Evolutionary conservation across 1,139 yeast species (phyloP).

Genomic region (Scheffersomyces stambukii): DNA sequence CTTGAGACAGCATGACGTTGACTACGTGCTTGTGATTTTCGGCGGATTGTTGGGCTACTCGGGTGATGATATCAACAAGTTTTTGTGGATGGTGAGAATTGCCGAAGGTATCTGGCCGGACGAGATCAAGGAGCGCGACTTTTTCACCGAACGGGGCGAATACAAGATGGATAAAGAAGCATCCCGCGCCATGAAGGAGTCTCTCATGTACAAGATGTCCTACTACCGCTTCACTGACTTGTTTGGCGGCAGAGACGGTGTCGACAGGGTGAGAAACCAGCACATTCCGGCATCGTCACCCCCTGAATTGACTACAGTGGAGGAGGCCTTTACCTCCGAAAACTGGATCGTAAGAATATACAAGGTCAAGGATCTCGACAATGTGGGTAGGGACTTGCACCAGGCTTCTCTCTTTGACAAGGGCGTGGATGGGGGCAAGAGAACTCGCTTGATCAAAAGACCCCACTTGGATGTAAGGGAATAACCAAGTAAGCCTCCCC

Average conservation of each 20-base stretch:
- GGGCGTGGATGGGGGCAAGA: slow-evolving; percentile 23
- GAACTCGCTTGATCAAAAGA: slow-evolving; percentile 47
- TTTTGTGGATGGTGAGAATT: slow-evolving; percentile 98
- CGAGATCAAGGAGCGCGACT: slow-evolving; percentile 81
- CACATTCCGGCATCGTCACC: slow-evolving; percentile 52
- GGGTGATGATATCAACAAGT: slow-evolving; percentile 96
- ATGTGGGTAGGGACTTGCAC: slow-evolving; percentile 71
- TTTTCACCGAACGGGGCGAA: slow-evolving; percentile 81
- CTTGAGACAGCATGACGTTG: slow-evolving; percentile 88
- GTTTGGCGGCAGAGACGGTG: slow-evolving; percentile 62
- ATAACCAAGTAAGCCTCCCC: too few species aligned
- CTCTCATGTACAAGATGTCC: slow-evolving; percentile 93
- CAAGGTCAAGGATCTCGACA: slow-evolving; percentile 87
- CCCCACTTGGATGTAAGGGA: slow-evolving; percentile 52
- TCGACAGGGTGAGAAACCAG: slow-evolving; percentile 89
- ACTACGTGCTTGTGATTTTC: slow-evolving; percentile 86
- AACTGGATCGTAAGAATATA: slow-evolving; percentile 96
- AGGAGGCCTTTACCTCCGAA: slow-evolving; percentile 92
- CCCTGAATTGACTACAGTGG: slow-evolving; percentile 70
- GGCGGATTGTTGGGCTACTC: slow-evolving; percentile 94
- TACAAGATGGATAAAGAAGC: slow-evolving; percentile 84
- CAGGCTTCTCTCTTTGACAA: slow-evolving; percentile 45
- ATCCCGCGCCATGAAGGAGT: slow-evolving; percentile 77
- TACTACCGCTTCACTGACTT: slow-evolving; percentile 82
- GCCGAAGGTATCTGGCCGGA: slow-evolving; percentile 99